phyloP scores from a whole-genome alignment of 75 land plant species.

The Adiantum capillusveneris region DNA sequence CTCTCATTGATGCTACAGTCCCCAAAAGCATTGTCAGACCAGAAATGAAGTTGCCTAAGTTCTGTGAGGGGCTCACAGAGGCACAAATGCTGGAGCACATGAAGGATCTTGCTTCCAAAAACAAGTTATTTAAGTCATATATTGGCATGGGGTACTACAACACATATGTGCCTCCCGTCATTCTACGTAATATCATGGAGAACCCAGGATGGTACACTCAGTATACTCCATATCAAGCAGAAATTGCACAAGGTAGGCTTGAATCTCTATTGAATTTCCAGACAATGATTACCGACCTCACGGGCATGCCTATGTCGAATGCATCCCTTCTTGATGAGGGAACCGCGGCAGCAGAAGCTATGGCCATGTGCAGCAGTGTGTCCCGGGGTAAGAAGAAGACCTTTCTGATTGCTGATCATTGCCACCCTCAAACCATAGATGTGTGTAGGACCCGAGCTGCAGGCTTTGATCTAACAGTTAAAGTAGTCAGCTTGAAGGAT shows the following conservation, averaged over 20 bases:
- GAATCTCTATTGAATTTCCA: slow-evolving; percentile 91
- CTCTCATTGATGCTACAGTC: slow-evolving; percentile 90
- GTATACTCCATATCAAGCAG: slow-evolving; percentile 99
- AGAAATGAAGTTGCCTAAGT: slow-evolving; percentile 47
- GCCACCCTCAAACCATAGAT: slow-evolving; percentile 95
- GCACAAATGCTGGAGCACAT: slow-evolving; percentile 90
- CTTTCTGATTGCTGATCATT: slow-evolving; percentile 75
- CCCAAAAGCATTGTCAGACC: slow-evolving; percentile 61
- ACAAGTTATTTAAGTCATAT: slow-evolving; percentile 80
- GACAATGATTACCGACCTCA: slow-evolving; percentile 84
- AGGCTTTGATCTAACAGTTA: slow-evolving; percentile 76
- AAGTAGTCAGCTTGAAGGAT: slow-evolving; percentile 49
- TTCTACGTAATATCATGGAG: slow-evolving; percentile 89
- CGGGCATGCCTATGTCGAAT: slow-evolving; percentile 95
- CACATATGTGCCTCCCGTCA: slow-evolving; percentile 84
- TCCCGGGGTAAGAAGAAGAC: slow-evolving; percentile 74
- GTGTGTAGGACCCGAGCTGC: slow-evolving; percentile 79
- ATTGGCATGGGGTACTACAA: slow-evolving; percentile 97
- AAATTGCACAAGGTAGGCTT: slow-evolving; percentile 88
- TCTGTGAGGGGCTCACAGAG: slow-evolving; percentile 82
- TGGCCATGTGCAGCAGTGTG: slow-evolving; percentile 95
- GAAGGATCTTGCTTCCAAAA: slow-evolving; percentile 67
- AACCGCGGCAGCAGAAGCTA: slow-evolving; percentile 98
- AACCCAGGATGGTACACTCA: slow-evolving; percentile 99
- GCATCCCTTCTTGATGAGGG: slow-evolving; percentile 95